A percentile compares a stretch with the other conserved stretches of the same genome.
phyloP scores from a whole-genome alignment of 495 filamentous ascomycete species.

The Immersiella caudata region DNA sequence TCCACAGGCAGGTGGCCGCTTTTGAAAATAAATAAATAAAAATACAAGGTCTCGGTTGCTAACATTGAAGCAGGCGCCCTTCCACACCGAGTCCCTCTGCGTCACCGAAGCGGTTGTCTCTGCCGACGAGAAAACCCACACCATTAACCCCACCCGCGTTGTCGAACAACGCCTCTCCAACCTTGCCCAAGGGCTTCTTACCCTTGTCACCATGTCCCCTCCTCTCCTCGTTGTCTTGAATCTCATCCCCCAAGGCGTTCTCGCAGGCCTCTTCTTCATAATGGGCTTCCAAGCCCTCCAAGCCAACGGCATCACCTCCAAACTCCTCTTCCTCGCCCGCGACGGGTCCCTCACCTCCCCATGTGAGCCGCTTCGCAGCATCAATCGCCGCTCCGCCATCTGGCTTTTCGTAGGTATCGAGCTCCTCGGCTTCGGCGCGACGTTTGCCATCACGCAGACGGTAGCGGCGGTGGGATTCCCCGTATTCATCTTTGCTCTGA shows the following conservation, averaged over 20 bases:
- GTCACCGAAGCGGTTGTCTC: constrained; percentile 66
- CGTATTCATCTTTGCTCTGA: constrained; percentile 76
- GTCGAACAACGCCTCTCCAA: constrained; percentile 92
- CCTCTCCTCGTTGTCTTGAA: constrained; percentile 82
- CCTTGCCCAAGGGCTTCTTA: constrained; percentile 78
- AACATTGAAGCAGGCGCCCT: constrained; percentile 95
- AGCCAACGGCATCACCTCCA: constrained; percentile 80
- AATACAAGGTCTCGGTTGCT: no score
- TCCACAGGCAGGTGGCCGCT: no score
- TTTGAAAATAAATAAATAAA: no score
- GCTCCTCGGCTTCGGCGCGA: constrained; percentile 77
- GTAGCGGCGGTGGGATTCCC: constrained; percentile 95
- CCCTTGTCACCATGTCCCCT: constrained; percentile 84
- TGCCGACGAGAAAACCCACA: constrained; percentile 54
- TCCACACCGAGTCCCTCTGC: constrained; percentile 85
- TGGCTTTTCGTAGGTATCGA: constrained; percentile 81
- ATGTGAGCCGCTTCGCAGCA: constrained; percentile 65
- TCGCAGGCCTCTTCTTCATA: constrained; percentile 92
- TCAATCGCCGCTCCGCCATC: constrained; percentile 63
- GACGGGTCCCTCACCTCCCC: constrained; percentile 67
- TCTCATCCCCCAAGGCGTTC: constrained; percentile 82
- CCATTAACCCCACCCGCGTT: constrained; percentile 68
- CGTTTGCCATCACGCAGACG: constrained; percentile 94
- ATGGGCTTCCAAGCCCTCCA: constrained; percentile 86
- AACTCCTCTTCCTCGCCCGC: constrained; percentile 72